Conservation (phyloP, 495 filamentous ascomycete genomes). For the Penicillium angulare region DNA sequence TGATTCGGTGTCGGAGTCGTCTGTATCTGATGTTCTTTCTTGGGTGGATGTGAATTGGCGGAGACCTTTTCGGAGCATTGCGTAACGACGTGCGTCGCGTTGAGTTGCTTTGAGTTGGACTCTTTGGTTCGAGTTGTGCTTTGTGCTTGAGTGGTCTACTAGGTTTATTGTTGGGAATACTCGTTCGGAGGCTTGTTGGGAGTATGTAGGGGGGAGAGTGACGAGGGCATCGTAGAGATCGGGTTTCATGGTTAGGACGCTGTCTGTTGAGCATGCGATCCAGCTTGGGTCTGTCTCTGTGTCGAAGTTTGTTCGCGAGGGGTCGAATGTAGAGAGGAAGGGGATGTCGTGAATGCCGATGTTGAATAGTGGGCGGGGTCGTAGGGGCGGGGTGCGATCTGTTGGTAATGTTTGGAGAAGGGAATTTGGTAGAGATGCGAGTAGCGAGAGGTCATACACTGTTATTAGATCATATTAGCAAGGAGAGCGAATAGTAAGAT, state of each 20-base stretch:
- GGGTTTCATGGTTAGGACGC: constrained; percentile 79
- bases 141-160: constrained; percentile 22
- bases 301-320: constrained; percentile 15
- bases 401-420: constrained; percentile 58
- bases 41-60: constrained; percentile 50
- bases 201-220: constrained; percentile 66
- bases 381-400: constrained; percentile 47
- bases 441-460: constrained; percentile 93
- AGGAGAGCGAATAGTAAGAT: neutral
- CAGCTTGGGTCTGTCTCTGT: constrained; percentile 64
- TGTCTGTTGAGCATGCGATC: constrained; percentile 95
- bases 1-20: constrained; percentile 40
- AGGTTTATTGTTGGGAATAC: constrained; percentile 69
- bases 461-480: constrained; percentile 14
- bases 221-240: constrained; percentile 86
- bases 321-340: constrained; percentile 53
- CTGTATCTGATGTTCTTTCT: constrained; percentile 18
- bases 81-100: constrained; percentile 79
- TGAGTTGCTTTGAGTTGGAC: constrained; percentile 77
- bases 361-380: constrained; percentile 83
- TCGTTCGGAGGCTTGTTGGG: constrained; percentile 54
- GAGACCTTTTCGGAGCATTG: constrained; percentile 66
- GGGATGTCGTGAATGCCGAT: constrained; percentile 92
- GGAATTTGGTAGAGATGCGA: constrained; percentile 72
- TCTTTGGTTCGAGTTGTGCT: constrained; percentile 26